Evolutionary conservation across 352 stramenopile genomes (phyloP).

Genomic region (Pythium volutum): DNA sequence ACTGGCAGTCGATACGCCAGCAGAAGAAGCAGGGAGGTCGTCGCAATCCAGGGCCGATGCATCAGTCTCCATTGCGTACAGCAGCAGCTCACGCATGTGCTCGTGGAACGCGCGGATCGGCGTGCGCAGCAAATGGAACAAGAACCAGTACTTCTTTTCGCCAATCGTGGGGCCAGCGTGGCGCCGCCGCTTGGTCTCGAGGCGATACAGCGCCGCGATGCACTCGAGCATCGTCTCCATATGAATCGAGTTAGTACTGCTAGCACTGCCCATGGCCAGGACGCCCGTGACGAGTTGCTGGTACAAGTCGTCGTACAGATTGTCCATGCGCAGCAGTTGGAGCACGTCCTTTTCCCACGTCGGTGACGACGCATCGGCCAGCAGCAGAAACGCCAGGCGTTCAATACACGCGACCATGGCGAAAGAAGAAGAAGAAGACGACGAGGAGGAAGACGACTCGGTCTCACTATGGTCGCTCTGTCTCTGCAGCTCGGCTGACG

Average conservation of each 20-base stretch:
- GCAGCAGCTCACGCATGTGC: slow-evolving; percentile 16
- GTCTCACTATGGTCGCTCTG: background rate
- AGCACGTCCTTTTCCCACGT: slow-evolving; percentile 50
- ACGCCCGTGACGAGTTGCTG: slow-evolving; percentile 29
- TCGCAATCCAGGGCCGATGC: no score
- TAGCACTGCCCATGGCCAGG: background rate
- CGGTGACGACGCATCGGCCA: slow-evolving; percentile 30
- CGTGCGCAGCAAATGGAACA: slow-evolving; percentile 41
- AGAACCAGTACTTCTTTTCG: slow-evolving; percentile 49
- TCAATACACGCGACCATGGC: slow-evolving; percentile 38
- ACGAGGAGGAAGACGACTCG: slow-evolving; percentile 4
- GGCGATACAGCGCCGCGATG: slow-evolving; percentile 42
- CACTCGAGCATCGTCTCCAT: slow-evolving; percentile 27
- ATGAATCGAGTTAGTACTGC: no score
- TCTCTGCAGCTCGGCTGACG: slow-evolving; percentile 7
- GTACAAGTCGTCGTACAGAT: slow-evolving; percentile 40
- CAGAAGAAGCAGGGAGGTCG: no score
- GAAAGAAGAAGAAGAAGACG: slow-evolving; percentile 3
- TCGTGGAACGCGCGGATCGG: slow-evolving; percentile 48
- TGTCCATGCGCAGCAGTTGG: slow-evolving; percentile 46
- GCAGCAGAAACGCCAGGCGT: slow-evolving; percentile 38
- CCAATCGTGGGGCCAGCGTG: slow-evolving; percentile 29
- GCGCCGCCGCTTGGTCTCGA: slow-evolving; percentile 46
- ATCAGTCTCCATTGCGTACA: background rate
- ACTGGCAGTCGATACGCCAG: slow-evolving; percentile 5